phyloP scores from a whole-genome alignment of 805 yeast species.

The Deakozyma indianensis region DNA sequence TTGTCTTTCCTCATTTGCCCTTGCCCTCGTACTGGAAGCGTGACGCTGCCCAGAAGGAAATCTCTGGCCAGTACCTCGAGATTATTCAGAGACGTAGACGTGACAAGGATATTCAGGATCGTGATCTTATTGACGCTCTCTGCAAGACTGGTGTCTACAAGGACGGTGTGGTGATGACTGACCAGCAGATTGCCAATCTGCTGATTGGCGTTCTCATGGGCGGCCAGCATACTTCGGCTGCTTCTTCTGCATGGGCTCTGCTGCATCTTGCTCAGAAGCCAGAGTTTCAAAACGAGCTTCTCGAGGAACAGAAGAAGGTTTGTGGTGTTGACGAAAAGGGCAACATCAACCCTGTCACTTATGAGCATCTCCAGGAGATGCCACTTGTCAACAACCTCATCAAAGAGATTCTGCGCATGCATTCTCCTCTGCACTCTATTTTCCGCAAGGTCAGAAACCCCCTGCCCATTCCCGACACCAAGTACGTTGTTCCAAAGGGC shows the following conservation, averaged over 20 bases:
- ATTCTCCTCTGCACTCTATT: constrained; percentile 91
- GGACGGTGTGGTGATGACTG: constrained; percentile 91
- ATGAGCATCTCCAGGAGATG: constrained; percentile 72
- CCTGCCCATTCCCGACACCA: constrained; percentile 64
- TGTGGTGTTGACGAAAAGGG: constrained; percentile 25
- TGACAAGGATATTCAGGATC: constrained; percentile 61
- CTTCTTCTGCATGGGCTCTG: constrained; percentile 91
- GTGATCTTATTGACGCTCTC: constrained; percentile 82
- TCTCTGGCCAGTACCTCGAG: constrained; percentile 66
- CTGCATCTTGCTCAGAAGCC: constrained; percentile 83
- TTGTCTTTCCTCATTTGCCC: constrained; percentile 90
- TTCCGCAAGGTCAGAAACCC: constrained; percentile 80
- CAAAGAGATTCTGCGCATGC: constrained; percentile 90
- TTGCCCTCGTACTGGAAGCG: constrained; percentile 71
- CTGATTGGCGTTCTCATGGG: constrained; percentile 96
- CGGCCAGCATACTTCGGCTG: constrained; percentile 95
- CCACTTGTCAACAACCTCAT: constrained; percentile 69
- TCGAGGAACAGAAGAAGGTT: constrained; percentile 55
- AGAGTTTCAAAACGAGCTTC: constrained; percentile 69
- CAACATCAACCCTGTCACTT: constrained; percentile 44
- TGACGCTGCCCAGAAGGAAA: constrained; percentile 75
- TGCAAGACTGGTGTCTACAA: constrained; percentile 75
- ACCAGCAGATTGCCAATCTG: constrained; percentile 84
- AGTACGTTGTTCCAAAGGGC: constrained; percentile 74
- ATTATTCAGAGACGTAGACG: constrained; percentile 62